These are phyloP conservation scores for Fusarium siculi DNA, from an alignment of 2,329 filamentous ascomycete genomes.

Conservation along the genomic window DNA sequence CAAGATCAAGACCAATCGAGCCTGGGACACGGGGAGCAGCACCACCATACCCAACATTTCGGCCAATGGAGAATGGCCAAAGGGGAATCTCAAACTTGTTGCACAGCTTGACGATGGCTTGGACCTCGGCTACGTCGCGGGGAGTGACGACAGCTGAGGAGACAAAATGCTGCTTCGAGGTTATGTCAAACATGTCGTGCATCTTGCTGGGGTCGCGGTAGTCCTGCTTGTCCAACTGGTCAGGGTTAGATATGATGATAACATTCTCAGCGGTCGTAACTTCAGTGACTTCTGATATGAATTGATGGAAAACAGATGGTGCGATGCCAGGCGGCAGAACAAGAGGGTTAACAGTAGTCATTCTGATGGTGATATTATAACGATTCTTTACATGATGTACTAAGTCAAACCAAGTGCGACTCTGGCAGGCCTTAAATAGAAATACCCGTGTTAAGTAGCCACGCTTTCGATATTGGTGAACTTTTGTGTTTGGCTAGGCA, in stretches of 20 bases:
- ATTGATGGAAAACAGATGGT: conserved; percentile 9
- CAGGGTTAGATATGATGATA: neutral
- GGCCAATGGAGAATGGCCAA: conserved; percentile 36
- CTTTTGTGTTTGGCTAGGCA: too few relatives aligned
- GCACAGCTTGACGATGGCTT: conserved; percentile 10
- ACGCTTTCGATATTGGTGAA: rapidly evolving
- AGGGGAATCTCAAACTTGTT: conserved; percentile 33
- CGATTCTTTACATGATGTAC: too few relatives aligned
- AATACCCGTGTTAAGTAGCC: rapidly evolving
- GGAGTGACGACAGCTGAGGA: conserved; percentile 30
- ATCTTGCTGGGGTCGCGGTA: conserved; percentile 33
- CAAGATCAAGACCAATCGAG: conserved; percentile 14
- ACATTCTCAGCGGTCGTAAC: conserved; percentile 17
- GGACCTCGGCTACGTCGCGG: conserved; percentile 27
- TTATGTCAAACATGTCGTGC: conserved; percentile 36
- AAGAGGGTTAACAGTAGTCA: neutral
- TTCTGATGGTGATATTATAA: neutral
- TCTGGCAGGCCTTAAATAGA: neutral
- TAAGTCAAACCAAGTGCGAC: too few relatives aligned
- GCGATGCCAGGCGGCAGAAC: conserved; percentile 16
- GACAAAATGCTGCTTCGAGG: conserved; percentile 24
- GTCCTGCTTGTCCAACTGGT: conserved; percentile 13
- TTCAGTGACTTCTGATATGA: conserved; percentile 1
- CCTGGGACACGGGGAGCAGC: conserved; percentile 30
- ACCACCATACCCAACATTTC: conserved; percentile 32